Base-by-base conservation (phyloP, 441 rosid species). In the Gossypium lobatum region DNA sequence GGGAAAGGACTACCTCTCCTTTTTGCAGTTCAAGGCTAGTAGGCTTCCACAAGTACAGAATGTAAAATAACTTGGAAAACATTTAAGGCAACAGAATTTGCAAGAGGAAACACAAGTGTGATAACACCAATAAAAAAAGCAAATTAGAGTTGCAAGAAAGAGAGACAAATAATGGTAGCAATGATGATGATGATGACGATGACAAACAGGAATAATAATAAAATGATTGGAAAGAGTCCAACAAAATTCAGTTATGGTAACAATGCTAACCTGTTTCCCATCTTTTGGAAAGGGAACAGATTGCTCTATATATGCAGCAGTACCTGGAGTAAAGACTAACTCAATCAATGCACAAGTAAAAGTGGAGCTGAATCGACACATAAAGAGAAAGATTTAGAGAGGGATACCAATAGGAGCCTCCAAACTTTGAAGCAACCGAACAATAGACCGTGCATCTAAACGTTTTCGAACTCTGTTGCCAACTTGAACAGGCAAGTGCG, bases 211-310 rank as follows among this genome's bases (percentile, higher is more conserved):
- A 66, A 66, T 25, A 23, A 66, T 6, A 66, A 48, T 3, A 46
- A 14, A 65, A 64, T 46, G 37, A 50, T 50, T 67, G 42, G 28
- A 50, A 68, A 16, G 59, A 8, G 60, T 68, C 42, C 59, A 50
- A 50, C 39, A 67, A 52, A 26, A 50, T 25, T 48, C 58, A 26
- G 60, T 26, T 25, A 39, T n/a, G 46, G 46, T 28, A 52, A 52
- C 48, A 69, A 62, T 11, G 60, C 75, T 73, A 23, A 91, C 97
- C 96, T 86, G 98, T 82, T 89, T 93, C 73, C 98, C 97, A 73
- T 93, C 98, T 77, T 86, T 79, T 10, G 98, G 98, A 85, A 55
- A 93, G 31, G 98, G 98, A 64, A 3, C 74, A 6, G 96, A 90
- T 78, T 93, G 95, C 76, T 90, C 93, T 73, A 92, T 64, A 58